Evolutionary conservation across 2,329 filamentous ascomycete genomes (phyloP).

Genomic region (Volutella citrinella): DNA sequence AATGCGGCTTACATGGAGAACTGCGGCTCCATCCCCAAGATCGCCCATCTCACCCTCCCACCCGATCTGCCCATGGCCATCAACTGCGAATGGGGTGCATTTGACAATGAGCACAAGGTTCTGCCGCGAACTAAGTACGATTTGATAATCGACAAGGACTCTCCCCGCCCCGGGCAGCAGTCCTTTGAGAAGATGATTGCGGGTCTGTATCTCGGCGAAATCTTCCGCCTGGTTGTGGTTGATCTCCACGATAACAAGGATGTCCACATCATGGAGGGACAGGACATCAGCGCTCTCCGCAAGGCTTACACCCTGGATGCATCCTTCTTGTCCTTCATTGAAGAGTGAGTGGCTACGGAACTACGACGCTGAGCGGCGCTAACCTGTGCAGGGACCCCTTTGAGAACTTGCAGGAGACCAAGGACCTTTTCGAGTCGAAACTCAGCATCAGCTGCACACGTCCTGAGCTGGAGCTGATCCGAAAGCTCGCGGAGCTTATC

Average conservation of each 20-base stretch:
- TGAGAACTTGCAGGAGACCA: slow-evolving; percentile 89
- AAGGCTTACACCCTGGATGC: slow-evolving; percentile 89
- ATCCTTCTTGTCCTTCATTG: slow-evolving; percentile 88
- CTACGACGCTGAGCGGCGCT: slow-evolving; percentile 12
- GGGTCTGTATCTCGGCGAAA: slow-evolving; percentile 88
- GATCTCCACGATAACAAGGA: slow-evolving; percentile 80
- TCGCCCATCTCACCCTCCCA: slow-evolving; percentile 85
- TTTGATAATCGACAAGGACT: slow-evolving; percentile 82
- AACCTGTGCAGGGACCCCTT: slow-evolving; percentile 68
- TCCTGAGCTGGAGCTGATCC: slow-evolving; percentile 84
- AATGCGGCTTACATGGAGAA: slow-evolving; percentile 99
- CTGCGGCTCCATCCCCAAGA: slow-evolving; percentile 86
- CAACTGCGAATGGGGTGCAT: slow-evolving; percentile 97
- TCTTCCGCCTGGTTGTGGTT: slow-evolving; percentile 83
- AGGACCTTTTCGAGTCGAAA: slow-evolving; percentile 74
- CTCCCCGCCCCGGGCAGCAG: slow-evolving; percentile 89
- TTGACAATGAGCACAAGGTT: slow-evolving; percentile 89
- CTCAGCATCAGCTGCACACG: slow-evolving; percentile 68
- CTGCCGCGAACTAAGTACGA: slow-evolving; percentile 86
- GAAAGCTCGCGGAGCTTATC: slow-evolving; percentile 87
- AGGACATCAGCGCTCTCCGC: slow-evolving; percentile 76
- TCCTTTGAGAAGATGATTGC: slow-evolving; percentile 98
- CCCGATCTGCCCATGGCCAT: slow-evolving; percentile 85
- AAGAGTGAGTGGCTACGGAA: slow-evolving; percentile 59
- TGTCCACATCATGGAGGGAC: slow-evolving; percentile 74